These are phyloP conservation scores for Rhinocladiella similis DNA, from an alignment of 2,329 filamentous ascomycete genomes.

Conservation along the genomic window DNA sequence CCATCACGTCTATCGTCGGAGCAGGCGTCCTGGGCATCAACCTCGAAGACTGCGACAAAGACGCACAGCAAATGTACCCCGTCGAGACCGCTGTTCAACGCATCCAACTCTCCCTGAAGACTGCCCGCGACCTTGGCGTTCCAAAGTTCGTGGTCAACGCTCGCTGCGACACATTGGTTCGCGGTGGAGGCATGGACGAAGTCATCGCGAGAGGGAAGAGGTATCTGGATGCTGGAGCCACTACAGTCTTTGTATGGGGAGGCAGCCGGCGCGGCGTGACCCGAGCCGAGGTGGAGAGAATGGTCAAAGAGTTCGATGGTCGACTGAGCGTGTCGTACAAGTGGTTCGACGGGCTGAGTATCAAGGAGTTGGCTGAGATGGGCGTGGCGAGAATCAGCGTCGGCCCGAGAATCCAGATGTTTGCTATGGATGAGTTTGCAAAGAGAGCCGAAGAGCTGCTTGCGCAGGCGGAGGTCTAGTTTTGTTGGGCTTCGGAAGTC, in stretches of 20 bases:
- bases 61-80: constrained; percentile 37
- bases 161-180: constrained; percentile 54
- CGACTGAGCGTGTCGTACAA: constrained; percentile 51
- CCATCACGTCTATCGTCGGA: constrained; percentile 47
- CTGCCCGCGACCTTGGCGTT: constrained; percentile 50
- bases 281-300: constrained; percentile 47
- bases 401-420: constrained; percentile 42
- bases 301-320: constrained; percentile 53
- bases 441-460: constrained; percentile 8
- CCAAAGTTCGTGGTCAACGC: constrained; percentile 60
- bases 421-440: constrained; percentile 7
- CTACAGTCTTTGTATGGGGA: constrained; percentile 63
- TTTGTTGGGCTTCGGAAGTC: not conserved
- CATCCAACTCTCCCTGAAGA: constrained; percentile 44
- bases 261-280: constrained; percentile 46
- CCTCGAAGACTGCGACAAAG: constrained; percentile 55
- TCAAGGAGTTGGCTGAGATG: constrained; percentile 47
- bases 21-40: constrained; percentile 59
- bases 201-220: constrained; percentile 55
- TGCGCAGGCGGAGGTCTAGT: not conserved
- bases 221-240: constrained; percentile 60
- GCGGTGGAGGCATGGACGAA: constrained; percentile 44
- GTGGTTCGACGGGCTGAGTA: constrained; percentile 42
- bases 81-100: constrained; percentile 50
- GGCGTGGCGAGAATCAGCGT: constrained; percentile 59